phyloP scores from a whole-genome alignment of 768 basidiomycete genomes.

The Auricularia heimuer region DNA sequence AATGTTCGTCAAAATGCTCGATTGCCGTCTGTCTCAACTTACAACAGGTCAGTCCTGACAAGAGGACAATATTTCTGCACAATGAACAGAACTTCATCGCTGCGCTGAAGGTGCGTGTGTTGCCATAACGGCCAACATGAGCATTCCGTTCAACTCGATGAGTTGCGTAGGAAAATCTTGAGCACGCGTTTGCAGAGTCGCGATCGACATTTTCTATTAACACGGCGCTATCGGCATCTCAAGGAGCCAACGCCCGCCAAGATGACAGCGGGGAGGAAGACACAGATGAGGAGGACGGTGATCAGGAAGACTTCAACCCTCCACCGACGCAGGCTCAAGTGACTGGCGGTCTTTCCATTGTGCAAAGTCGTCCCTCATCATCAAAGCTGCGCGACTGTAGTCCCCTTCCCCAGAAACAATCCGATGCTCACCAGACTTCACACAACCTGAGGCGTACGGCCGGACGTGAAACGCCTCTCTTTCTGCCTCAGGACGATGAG shows the following conservation, averaged over 20 bases:
- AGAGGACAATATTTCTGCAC: constrained; percentile 88
- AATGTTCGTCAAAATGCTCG: constrained; percentile 51
- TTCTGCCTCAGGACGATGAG: too few species aligned
- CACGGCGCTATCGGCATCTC: constrained; percentile 13
- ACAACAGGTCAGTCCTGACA: constrained; percentile 51
- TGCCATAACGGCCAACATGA: not conserved
- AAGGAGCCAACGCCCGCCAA: not conserved
- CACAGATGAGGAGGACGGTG: constrained; percentile 13
- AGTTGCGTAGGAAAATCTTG: constrained; percentile 46
- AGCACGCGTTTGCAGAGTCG: constrained; percentile 53
- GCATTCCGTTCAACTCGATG: not conserved
- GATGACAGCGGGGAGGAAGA: constrained; percentile 16
- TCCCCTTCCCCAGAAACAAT: too few species aligned
- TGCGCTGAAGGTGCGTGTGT: constrained; percentile 55
- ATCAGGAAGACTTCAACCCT: not conserved
- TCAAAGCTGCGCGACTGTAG: too few species aligned
- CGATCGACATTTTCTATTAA: constrained; percentile 65
- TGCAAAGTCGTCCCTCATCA: too few species aligned
- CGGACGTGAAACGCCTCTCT: too few species aligned
- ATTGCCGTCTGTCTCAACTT: not conserved
- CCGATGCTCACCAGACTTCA: too few species aligned
- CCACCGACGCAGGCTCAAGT: too few species aligned
- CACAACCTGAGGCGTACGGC: too few species aligned
- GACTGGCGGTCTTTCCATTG: too few species aligned
- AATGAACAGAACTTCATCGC: constrained; percentile 72